Base-by-base conservation (phyloP, 306 rosid genomes). In the Luffa acutangula region DNA sequence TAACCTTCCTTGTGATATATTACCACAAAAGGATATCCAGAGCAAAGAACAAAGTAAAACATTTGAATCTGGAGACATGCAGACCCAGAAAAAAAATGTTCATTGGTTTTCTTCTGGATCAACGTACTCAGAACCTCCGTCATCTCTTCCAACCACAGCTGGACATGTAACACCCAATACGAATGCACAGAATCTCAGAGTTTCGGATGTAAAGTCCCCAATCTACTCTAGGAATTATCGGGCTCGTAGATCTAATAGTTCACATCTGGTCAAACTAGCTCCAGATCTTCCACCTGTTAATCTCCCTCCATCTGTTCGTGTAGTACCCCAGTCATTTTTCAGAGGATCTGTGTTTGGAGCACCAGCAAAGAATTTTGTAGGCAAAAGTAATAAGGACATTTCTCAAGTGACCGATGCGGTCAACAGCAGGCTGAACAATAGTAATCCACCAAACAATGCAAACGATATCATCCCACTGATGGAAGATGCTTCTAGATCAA, bases 281-380 rank as follows among this genome's bases (percentile, higher is more conserved):
- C 99, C 97, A 15, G 93, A 79, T 78, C 86, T 93, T 86, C 97
- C 99, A 14, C 97, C 96, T 7, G 96, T 95, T 82, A 95, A 91
- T 89, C 99, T 95, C 46, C 99, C 99, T 69, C 90, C 91, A 63
- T 89, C 97, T 33, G 97, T 91, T 84, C 94, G 96, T 49, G 84
- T 95, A 76, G 96, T 93, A 82, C 88, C 97, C 74, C 92, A 92
- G 83, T 84, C 94, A 75, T 89, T 86, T 83, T 91, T 88, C 83
- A 89, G 82, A 84, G 89, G 95, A 66, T 73, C 85, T 77, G 84
- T 82, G 53, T 54, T 42, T 79, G 90, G 89, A 84, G 78, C 90
- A 79, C 72, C 92, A 64, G n/a, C 64, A 51, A 82, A 80, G 81
- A 78, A 58, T 84, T 84, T 79, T 76, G 87, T 86, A 76, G 80